A percentile compares a stretch with the other conserved stretches of the same genome.
phyloP scores from a whole-genome alignment of 2,329 filamentous ascomycete species.

The Orbilia blumenaviensis region DNA sequence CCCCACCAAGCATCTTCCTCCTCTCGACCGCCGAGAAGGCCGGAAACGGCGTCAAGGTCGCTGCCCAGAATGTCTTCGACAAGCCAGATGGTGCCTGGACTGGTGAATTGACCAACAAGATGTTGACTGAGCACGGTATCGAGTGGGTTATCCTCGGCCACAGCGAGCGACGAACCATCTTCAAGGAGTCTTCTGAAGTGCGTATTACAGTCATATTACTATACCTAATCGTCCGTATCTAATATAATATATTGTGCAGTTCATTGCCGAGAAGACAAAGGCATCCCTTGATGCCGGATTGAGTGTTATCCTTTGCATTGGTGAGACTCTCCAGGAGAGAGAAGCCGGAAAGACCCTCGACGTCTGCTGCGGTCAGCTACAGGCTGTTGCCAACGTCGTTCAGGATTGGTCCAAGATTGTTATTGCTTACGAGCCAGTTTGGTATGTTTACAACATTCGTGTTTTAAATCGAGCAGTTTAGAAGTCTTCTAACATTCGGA shows the following conservation, averaged over 20 bases:
- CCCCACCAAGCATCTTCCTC: conserved; percentile 90
- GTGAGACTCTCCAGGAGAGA: conserved; percentile 90
- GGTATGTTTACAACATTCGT: conserved; percentile 70
- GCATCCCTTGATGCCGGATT: conserved; percentile 85
- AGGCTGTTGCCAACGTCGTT: conserved; percentile 75
- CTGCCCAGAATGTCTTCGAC: conserved; percentile 96
- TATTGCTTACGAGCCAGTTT: conserved; percentile 98
- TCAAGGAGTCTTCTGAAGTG: conserved; percentile 81
- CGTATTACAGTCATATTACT: conserved; percentile 45
- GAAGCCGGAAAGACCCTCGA: conserved; percentile 85
- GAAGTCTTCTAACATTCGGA: not conserved
- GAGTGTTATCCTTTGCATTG: conserved; percentile 94
- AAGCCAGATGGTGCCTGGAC: conserved; percentile 97
- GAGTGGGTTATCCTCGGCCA: conserved; percentile 93
- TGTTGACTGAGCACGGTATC: conserved; percentile 88
- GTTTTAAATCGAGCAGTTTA: not conserved
- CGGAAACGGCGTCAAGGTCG: conserved; percentile 72
- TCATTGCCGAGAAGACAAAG: conserved; percentile 94
- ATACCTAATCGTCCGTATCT: not conserved
- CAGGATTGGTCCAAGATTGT: conserved; percentile 91
- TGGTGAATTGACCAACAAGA: conserved; percentile 90
- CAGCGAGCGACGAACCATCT: conserved; percentile 90
- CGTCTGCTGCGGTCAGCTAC: conserved; percentile 84
- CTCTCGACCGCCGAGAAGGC: conserved; percentile 75
- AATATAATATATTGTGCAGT: conserved; percentile 60